Conservation (phyloP, 148 eudicot genomes). For the Vaccinium corymbosum region DNA sequence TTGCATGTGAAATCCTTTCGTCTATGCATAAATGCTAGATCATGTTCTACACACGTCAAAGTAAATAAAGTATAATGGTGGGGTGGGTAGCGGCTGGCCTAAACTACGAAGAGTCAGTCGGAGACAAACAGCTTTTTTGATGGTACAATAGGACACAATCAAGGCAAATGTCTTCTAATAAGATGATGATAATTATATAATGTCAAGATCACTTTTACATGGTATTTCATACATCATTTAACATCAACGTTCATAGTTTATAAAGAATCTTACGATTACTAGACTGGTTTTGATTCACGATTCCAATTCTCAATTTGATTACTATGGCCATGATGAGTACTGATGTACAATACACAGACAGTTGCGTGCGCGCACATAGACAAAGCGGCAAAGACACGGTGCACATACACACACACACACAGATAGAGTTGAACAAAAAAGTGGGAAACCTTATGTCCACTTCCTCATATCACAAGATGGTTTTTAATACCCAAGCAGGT, state of each 20-base stretch:
- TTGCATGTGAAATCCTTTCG: constrained; percentile 7
- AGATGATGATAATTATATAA: background rate
- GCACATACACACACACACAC: background rate
- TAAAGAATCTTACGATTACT: background rate
- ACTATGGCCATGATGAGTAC: background rate
- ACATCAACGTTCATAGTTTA: background rate
- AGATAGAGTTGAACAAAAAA: background rate
- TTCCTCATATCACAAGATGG: background rate
- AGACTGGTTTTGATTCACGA: background rate
- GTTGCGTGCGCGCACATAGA: background rate
- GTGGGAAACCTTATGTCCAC: background rate
- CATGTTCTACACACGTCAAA: background rate
- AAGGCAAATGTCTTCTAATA: background rate
- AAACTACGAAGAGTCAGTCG: background rate
- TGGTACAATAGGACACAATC: background rate
- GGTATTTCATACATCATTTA: background rate
- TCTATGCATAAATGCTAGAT: background rate
- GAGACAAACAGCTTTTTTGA: background rate
- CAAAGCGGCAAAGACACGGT: too few species aligned
- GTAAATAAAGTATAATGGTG: background rate
- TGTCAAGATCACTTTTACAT: background rate
- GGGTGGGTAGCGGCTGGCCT: background rate
- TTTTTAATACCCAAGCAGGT: background rate
- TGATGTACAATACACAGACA: background rate
- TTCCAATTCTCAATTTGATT: background rate